Conservation (phyloP, 2,329 filamentous ascomycete species). For the Sarocladium brachiariae region DNA sequence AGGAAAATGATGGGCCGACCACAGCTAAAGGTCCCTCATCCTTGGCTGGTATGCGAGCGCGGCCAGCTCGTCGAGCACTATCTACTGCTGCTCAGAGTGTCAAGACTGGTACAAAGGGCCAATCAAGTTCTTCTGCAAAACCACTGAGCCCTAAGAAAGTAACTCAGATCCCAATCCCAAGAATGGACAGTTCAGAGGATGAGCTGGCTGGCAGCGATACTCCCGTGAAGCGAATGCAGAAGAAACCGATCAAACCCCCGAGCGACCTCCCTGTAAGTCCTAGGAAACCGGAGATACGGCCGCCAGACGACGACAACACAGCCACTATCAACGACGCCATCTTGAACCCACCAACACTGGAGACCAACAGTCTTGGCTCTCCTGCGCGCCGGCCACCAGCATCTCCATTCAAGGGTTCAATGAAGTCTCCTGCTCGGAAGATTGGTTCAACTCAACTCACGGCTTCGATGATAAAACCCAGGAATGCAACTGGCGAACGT, state of each 20-base stretch:
- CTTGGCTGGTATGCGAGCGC: slow-evolving; percentile 27
- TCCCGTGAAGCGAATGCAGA: slow-evolving; percentile 45
- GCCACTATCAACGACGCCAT: slow-evolving; percentile 22
- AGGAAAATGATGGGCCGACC: slow-evolving; percentile 49
- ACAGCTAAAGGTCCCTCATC: slow-evolving; percentile 22
- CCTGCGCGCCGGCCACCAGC: slow-evolving; percentile 48
- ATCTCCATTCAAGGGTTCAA: slow-evolving; percentile 46
- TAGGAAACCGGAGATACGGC: slow-evolving; percentile 1
- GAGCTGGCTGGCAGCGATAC: slow-evolving; percentile 48
- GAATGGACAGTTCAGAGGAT: slow-evolving; percentile 45
- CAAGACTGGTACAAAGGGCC: slow-evolving; percentile 33
- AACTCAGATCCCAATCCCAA: slow-evolving; percentile 43
- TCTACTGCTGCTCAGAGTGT: slow-evolving; percentile 26
- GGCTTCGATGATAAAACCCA: slow-evolving; percentile 25
- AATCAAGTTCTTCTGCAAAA: background rate
- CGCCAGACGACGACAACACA: slow-evolving; percentile 13
- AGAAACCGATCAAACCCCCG: slow-evolving; percentile 47
- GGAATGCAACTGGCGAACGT: slow-evolving; percentile 12
- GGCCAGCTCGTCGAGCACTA: slow-evolving; percentile 36
- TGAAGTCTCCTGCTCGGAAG: slow-evolving; percentile 50
- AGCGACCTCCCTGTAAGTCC: slow-evolving; percentile 8
- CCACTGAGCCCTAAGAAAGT: slow-evolving; percentile 61
- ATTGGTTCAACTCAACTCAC: slow-evolving; percentile 24
- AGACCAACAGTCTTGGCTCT: slow-evolving; percentile 38
- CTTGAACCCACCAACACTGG: slow-evolving; percentile 28